Evolutionary conservation across 108 stramenopile genomes (phyloP), one percentile per base, ranked within the genome.

Genomic region (Schizochytrium sp.): DNA sequence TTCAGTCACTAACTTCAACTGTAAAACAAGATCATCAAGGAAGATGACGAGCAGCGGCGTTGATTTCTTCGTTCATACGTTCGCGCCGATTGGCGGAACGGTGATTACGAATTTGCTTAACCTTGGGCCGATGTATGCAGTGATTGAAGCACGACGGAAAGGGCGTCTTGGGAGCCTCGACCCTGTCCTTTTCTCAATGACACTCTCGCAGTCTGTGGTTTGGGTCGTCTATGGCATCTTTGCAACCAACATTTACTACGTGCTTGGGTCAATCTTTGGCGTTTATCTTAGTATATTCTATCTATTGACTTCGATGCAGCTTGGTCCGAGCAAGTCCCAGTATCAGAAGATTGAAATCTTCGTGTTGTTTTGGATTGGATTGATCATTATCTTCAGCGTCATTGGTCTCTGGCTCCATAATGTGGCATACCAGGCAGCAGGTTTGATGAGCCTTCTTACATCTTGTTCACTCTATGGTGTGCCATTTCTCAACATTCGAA

Each of bases 291-390:
- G 50, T n/a, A 83, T 83, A 8, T 83, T 83, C 2, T 83, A 83
- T 53, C 53, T 83, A n/a, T 55, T 83, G 50, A 83, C 76, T 13
- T 47, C 40, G n/a, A 19, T 83, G 47, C 76, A 53, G 76, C 76
- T 83, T 2, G 47, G 28, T 53, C 10, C 28, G 76, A 2, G 28
- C 76, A 5, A 56, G 47, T 17, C 76, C 17, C 76, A 55, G 15
- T 7, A 38, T 3, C 76, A 28, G 50, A 17, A 40, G 15, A 49
- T 83, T 17, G 76, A 83, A 28, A 10, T 17, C 76, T 69, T 69
- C 28, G 42, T 69, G 19, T 44, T 69, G 3, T n/a, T 42, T 53
- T 15, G 50, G 50, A 83, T 83, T 40, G 76, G 50, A 0, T 8
- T 50, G 28, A 13, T 83, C 76, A 40, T 55, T 5, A n/a, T 55